Evolutionary conservation across 768 basidiomycete genomes (phyloP), one percentile per base, ranked within the genome.

Genomic region (Exidia glandulosa): DNA sequence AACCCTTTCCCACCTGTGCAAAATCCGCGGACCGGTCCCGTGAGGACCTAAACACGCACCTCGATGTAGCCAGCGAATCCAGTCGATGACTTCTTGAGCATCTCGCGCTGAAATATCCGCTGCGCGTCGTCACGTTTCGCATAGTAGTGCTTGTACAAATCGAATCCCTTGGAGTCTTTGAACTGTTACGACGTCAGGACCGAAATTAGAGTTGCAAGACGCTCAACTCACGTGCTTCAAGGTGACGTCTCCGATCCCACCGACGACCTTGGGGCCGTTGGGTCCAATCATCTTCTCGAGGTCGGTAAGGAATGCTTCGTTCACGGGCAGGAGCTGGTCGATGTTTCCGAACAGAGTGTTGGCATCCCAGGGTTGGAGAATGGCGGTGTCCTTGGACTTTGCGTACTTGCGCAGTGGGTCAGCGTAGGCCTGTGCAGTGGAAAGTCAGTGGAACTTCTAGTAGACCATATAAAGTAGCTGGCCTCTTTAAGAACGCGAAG

Each of bases 271-370:
- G 45, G 74, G 68, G 56, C 83, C 85, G 64, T 80, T 80, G n/a
- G 81, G 81, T 4, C 76, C 75, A 34, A 84, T 63, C 84, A 93
- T 87, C 71, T 79, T 82, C 70, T 94, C 91, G 33, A 99, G 75
- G 67, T 94, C 90, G 1, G 73, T 70, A 36, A 97, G 74, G 69
- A 98, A 94, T 0, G 85, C 83, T 66, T 91, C 88, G 66, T 97
- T 93, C n/a, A 91, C 88, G 1, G 86, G 86, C 2, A 97, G 72
- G 25, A 99, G 79, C 57, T 82, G 85, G 71, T 97, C 94, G 57
- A 97, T 81, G 72, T 99, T 98, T 59, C 90, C 91, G 65, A 99
- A 98, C 27, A 99, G 79, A 1, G 84, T 90, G 64, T 90, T 94
- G 33, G 94, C 94, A 70, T 97, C 90, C 70, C 95, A 97, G 25